Conservation (phyloP, 2,329 filamentous ascomycete species). For the Pleoardoris graminearum region DNA sequence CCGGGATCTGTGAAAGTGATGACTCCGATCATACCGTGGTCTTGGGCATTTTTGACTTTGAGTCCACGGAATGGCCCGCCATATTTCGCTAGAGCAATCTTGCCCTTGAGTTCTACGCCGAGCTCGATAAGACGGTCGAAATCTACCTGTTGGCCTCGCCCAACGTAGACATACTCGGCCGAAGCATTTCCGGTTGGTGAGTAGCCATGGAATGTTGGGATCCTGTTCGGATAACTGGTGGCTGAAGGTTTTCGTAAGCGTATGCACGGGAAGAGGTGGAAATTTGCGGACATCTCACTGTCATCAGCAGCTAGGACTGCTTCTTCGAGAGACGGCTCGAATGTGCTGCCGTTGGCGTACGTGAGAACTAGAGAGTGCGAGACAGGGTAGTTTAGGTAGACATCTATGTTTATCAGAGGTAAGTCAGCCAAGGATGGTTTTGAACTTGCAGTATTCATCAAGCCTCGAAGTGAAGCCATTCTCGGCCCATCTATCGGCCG, state of each 20-base stretch:
- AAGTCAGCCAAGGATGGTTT: neutral
- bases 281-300: slow-evolving; percentile 8
- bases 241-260: slow-evolving; percentile 1
- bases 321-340: slow-evolving; percentile 36
- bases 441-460: slow-evolving; percentile 40
- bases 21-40: slow-evolving; percentile 50
- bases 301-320: slow-evolving; percentile 40
- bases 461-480: slow-evolving; percentile 43
- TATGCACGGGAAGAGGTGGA: neutral
- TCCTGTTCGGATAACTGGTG: slow-evolving; percentile 44
- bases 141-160: slow-evolving; percentile 49
- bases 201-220: slow-evolving; percentile 55
- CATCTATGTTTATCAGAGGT: slow-evolving; percentile 23
- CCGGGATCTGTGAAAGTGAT: slow-evolving; percentile 52
- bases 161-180: slow-evolving; percentile 54
- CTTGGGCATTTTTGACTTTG: slow-evolving; percentile 54
- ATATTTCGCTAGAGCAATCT: slow-evolving; percentile 54
- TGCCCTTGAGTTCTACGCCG: slow-evolving; percentile 51
- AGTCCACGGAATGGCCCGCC: slow-evolving; percentile 52
- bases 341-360: slow-evolving; percentile 41
- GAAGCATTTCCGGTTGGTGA: slow-evolving; percentile 51
- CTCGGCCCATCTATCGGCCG: slow-evolving; percentile 41
- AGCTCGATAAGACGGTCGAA: slow-evolving; percentile 49
- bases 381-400: slow-evolving; percentile 46
- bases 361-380: slow-evolving; percentile 40